A percentile compares a stretch with the other conserved stretches of the same genome.
Conservation (phyloP, 148 eudicot species). For the Amaranthus hypochondriacus region DNA sequence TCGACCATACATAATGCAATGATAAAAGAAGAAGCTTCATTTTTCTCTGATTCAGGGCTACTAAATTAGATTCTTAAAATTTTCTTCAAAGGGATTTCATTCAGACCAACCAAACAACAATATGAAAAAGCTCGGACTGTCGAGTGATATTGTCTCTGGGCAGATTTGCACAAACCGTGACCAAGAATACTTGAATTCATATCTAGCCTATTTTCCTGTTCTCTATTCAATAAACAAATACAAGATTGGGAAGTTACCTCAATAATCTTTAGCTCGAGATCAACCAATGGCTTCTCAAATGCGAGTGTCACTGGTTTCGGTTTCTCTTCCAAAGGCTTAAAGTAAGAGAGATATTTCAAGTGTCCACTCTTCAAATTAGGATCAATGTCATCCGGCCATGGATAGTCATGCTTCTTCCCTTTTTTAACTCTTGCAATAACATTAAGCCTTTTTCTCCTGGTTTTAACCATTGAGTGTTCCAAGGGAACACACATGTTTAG, state of each 20-base stretch:
- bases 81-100: no score
- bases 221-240: background rate
- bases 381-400: slow-evolving; percentile 76
- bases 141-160: no score
- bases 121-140: no score
- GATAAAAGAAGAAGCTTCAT: no score
- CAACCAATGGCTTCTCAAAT: slow-evolving; percentile 42
- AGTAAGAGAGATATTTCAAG: slow-evolving; percentile 57
- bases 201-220: background rate
- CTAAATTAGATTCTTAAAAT: no score
- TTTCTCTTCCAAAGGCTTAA: slow-evolving; percentile 74
- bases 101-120: no score
- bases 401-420: slow-evolving; percentile 76
- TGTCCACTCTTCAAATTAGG: slow-evolving; percentile 71
- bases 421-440: slow-evolving; percentile 49
- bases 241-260: slow-evolving; percentile 30
- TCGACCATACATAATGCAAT: no score
- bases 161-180: no score
- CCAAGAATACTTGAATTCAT: no score
- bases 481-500: slow-evolving; percentile 13
- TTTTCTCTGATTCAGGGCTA: no score
- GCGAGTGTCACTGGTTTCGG: slow-evolving; percentile 75
- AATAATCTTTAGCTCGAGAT: slow-evolving; percentile 53
- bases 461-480: background rate
- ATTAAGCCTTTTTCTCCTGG: slow-evolving; percentile 3